Percentiles rank a stretch among this genome's conserved stretches.
Conservation (phyloP, 805 yeast genomes). For the Ogataea salicorniae region DNA sequence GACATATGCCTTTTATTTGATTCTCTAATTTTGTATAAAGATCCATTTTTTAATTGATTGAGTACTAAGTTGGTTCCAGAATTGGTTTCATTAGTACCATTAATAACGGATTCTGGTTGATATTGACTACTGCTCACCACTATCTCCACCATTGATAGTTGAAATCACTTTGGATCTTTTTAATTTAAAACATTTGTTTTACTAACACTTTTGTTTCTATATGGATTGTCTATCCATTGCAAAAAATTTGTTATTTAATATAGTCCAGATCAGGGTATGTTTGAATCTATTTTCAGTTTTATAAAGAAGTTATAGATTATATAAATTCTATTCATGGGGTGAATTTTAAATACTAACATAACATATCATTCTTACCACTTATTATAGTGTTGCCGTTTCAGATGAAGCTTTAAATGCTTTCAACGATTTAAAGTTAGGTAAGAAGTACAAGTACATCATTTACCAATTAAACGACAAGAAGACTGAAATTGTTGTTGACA, state of each 20-base stretch:
- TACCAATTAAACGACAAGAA: constrained; percentile 77
- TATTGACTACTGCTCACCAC: too few relatives aligned
- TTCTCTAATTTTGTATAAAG: too few relatives aligned
- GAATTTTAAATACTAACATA: neutral
- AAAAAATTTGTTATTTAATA: neutral
- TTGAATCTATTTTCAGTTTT: neutral
- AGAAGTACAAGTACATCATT: constrained; percentile 78
- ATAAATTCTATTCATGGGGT: neutral
- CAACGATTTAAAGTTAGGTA: constrained; percentile 93
- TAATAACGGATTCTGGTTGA: too few relatives aligned
- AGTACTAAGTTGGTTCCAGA: too few relatives aligned
- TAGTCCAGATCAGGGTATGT: constrained; percentile 34
- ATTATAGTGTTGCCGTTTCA: constrained; percentile 66
- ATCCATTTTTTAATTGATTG: too few relatives aligned
- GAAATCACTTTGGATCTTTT: too few relatives aligned
- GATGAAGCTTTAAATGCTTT: constrained; percentile 89
- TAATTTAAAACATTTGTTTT: neutral
- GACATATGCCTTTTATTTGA: too few relatives aligned
- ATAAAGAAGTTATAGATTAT: neutral
- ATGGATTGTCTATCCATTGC: too few relatives aligned
- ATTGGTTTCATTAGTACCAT: too few relatives aligned
- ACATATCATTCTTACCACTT: neutral
- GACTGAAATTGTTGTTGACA: constrained; percentile 85
- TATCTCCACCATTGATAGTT: too few relatives aligned
- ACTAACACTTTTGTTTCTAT: constrained; percentile 3